Base-by-base conservation (phyloP, 805 yeast species). In the Schwanniomyces polymorphus region DNA sequence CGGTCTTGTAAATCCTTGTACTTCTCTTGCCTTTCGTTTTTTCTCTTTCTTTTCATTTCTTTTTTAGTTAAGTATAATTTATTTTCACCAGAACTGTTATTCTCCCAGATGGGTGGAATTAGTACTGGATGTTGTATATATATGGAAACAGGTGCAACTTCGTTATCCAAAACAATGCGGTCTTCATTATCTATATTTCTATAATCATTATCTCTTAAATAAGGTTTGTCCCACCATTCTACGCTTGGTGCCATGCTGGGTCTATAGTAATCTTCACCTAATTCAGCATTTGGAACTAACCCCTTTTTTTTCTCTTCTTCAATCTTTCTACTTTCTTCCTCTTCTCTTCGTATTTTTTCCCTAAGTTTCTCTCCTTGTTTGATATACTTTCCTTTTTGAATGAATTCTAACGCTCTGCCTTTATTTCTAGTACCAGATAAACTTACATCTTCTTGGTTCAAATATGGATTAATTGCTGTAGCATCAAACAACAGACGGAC, bases 221-320 rank as follows among this genome's bases (percentile, higher is more conserved):
- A 79, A 2, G 81, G 81, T 45, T 66, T 61, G 66, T 92, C 97
- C 97, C 97, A 92, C 97, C 97, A 90, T 63, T 91, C 97, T 1
- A 84, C 65, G 2, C 47, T 50, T 0, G 96, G 96, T 1, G 91
- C 91, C 16, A 49, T 58, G 0, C 58, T 61, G 0, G 69, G 68
- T 44, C 68, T 63, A 57, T 76, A 86, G 7, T 68, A 60, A 16
- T 80, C 78, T 57, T 89, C 97, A 4, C 84, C 85, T 0, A 75
- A 48, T 1, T 59, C 55, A 14, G 68, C 61, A 52, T 86, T 82
- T 0, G 91, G 81, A 6, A 74, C 64, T 6, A 78, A 56, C 0
- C 82, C 82, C 31, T 73, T 65, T 7, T 63, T 59, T 29, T 58
- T 57, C 34, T 68, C 60, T 27, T 70, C 72, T 40, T 65, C 56